These are phyloP conservation scores for Coemansia nantahalensis DNA, from an alignment of 192 early-diverging fungal species.

Conservation along the genomic window DNA sequence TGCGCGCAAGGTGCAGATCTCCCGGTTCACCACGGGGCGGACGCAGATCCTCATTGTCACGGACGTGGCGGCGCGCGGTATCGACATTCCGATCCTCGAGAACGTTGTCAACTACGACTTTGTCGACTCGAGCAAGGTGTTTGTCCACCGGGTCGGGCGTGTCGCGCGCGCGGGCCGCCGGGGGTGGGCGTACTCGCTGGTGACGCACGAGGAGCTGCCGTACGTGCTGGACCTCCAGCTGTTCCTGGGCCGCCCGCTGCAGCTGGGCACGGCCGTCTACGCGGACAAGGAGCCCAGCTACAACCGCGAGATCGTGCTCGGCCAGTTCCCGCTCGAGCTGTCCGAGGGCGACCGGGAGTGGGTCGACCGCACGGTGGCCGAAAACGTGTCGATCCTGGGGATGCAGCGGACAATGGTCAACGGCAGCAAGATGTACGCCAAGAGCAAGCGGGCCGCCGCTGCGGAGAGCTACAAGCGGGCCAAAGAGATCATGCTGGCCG, in stretches of 20 bases:
- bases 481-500: slow-evolving; percentile 72
- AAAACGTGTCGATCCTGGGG: slow-evolving; percentile 63
- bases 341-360: slow-evolving; percentile 74
- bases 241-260: slow-evolving; percentile 76
- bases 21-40: slow-evolving; percentile 74
- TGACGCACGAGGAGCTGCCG: slow-evolving; percentile 86
- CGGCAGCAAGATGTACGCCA: slow-evolving; percentile 82
- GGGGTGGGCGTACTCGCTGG: slow-evolving; percentile 90
- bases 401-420: slow-evolving; percentile 69
- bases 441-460: slow-evolving; percentile 78
- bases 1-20: slow-evolving; percentile 83
- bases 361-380: slow-evolving; percentile 60
- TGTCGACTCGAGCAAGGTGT: slow-evolving; percentile 86
- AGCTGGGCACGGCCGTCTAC: slow-evolving; percentile 52
- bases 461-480: slow-evolving; percentile 82
- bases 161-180: slow-evolving; percentile 91
- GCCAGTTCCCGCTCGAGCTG: slow-evolving; percentile 67
- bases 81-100: slow-evolving; percentile 96
- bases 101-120: slow-evolving; percentile 99
- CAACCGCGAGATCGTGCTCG: slow-evolving; percentile 78
- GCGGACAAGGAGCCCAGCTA: slow-evolving; percentile 54
- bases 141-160: slow-evolving; percentile 97
- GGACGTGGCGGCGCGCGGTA: slow-evolving; percentile 98
- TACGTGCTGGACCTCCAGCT: slow-evolving; percentile 92
- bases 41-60: slow-evolving; percentile 89